Conservation (phyloP, 176 grass and related monocot species). For the Pontederia crassipes region DNA sequence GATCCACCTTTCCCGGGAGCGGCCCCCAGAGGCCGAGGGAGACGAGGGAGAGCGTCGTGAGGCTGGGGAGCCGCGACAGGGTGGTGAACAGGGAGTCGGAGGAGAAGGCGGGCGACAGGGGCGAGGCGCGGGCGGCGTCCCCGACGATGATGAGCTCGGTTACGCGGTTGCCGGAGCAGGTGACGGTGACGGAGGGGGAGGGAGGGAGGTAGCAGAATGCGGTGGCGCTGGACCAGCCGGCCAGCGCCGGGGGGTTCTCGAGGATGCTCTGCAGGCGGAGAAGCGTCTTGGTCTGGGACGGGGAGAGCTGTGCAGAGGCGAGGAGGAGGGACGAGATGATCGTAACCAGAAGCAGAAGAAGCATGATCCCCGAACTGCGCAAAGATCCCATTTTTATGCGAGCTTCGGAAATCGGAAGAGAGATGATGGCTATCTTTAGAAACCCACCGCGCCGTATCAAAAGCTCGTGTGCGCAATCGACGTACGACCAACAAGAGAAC, state of each 20-base stretch:
- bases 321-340: constrained; percentile 1
- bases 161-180: constrained; percentile 44
- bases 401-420: too few species aligned
- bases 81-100: constrained; percentile 78
- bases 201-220: constrained; percentile 51
- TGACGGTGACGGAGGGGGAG: constrained; percentile 25
- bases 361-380: neutral
- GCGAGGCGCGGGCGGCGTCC: constrained; percentile 19
- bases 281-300: constrained; percentile 65
- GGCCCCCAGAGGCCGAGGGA: constrained; percentile 58
- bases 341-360: neutral
- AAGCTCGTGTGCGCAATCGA: too few species aligned
- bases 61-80: constrained; percentile 35
- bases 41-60: constrained; percentile 45
- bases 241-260: constrained; percentile 22
- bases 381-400: constrained; percentile 1
- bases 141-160: constrained; percentile 41
- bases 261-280: constrained; percentile 42
- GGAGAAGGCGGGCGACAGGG: constrained; percentile 51
- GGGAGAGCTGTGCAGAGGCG: constrained; percentile 24
- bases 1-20: constrained; percentile 56
- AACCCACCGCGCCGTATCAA: too few species aligned
- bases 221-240: constrained; percentile 12
- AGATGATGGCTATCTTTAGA: too few species aligned
- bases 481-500: too few species aligned